These are phyloP conservation scores for Diaporthe ampelina DNA, from an alignment of 2,329 filamentous ascomycete genomes.

Conservation along the genomic window DNA sequence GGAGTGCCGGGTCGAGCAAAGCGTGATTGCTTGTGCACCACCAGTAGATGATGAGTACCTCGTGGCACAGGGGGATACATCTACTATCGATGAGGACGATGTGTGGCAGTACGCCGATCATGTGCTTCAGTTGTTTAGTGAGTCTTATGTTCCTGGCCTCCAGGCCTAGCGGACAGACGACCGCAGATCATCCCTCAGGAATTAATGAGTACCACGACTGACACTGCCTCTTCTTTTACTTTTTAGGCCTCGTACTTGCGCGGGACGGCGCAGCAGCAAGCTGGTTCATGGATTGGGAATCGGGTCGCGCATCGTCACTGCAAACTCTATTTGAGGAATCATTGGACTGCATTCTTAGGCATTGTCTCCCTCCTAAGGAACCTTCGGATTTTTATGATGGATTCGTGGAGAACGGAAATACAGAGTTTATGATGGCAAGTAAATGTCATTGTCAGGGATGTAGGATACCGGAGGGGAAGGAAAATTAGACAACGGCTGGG, in stretches of 20 bases:
- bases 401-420: neutral
- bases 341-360: neutral
- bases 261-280: constrained; percentile 25
- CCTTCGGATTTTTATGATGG: neutral
- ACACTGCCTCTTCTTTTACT: too few relatives aligned
- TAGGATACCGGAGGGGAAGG: constrained; percentile 1
- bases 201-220: too few relatives aligned
- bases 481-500: neutral
- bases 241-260: constrained; percentile 7
- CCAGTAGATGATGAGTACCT: neutral
- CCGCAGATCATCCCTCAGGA: neutral
- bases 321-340: constrained; percentile 6
- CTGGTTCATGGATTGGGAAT: neutral
- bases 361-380: neutral
- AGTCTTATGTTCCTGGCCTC: neutral
- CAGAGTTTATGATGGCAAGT: neutral
- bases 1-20: constrained; percentile 24
- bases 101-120: constrained; percentile 18
- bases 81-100: neutral
- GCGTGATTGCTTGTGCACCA: constrained; percentile 23
- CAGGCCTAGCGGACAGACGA: neutral
- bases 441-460: constrained; percentile 28
- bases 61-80: neutral
- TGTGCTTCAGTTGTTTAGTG: constrained; percentile 24
- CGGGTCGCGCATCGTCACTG: neutral